Percentiles rank a stretch among this genome's conserved stretches.
Evolutionary conservation across 192 early-diverging fungal species (phyloP).

Genomic region (Umbelopsis sp.): DNA sequence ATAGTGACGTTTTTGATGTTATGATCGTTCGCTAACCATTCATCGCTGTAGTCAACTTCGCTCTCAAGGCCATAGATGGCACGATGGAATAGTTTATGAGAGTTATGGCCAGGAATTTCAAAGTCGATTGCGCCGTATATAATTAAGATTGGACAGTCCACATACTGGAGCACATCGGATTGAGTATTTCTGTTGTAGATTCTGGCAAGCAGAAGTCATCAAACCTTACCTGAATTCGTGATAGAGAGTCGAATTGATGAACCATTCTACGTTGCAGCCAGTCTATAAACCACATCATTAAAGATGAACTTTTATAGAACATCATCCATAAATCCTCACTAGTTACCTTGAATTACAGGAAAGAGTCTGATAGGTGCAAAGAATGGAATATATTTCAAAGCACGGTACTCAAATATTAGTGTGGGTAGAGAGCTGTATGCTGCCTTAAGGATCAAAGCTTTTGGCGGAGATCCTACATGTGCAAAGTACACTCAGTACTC

Average conservation of each 20-base stretch:
- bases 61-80: slow-evolving; percentile 22
- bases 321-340: not conserved
- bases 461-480: slow-evolving; percentile 23
- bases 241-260: slow-evolving; percentile 38
- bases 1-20: slow-evolving; percentile 17
- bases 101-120: slow-evolving; percentile 39
- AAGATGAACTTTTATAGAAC: not conserved
- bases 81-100: slow-evolving; percentile 36
- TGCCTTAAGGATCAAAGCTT: slow-evolving; percentile 39
- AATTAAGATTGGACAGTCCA: slow-evolving; percentile 35
- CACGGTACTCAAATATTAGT: slow-evolving; percentile 40
- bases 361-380: slow-evolving; percentile 30
- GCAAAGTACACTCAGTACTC: not conserved
- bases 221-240: slow-evolving; percentile 33
- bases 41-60: not conserved
- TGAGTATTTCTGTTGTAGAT: not conserved
- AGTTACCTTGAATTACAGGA: slow-evolving; percentile 32
- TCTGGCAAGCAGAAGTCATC: not conserved
- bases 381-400: slow-evolving; percentile 31
- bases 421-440: slow-evolving; percentile 40
- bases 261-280: slow-evolving; percentile 29
- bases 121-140: slow-evolving; percentile 31
- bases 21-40: slow-evolving; percentile 25
- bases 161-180: slow-evolving; percentile 14
- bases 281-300: slow-evolving; percentile 19